phyloP scores from a whole-genome alignment of 441 rosid genomes.

The Arabidopsis hybrid region DNA sequence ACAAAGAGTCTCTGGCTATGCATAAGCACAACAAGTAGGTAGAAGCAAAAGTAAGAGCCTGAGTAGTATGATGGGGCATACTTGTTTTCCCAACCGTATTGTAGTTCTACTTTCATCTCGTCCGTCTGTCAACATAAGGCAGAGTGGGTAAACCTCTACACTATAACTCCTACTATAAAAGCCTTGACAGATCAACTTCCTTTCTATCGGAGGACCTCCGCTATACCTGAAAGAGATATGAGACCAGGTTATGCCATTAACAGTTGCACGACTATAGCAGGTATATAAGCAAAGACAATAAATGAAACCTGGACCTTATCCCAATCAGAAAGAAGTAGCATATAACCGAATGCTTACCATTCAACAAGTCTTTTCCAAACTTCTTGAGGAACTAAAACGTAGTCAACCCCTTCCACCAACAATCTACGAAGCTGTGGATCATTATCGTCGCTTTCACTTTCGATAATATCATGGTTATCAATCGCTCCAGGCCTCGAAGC shows the following conservation, averaged over 20 bases:
- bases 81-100: slow-evolving; percentile 80
- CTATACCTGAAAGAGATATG: slow-evolving; percentile 63
- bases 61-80: slow-evolving; percentile 36
- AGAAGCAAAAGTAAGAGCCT: not conserved
- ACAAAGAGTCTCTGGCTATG: slow-evolving; percentile 9
- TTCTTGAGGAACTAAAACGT: slow-evolving; percentile 75
- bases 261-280: not conserved
- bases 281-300: not conserved
- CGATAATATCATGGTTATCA: slow-evolving; percentile 76
- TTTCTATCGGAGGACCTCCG: slow-evolving; percentile 92
- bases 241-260: not conserved
- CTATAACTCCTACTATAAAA: slow-evolving; percentile 56
- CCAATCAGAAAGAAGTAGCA: not conserved
- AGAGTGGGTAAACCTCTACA: slow-evolving; percentile 92
- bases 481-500: slow-evolving; percentile 79
- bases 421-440: slow-evolving; percentile 59
- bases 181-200: slow-evolving; percentile 89
- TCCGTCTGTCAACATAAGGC: slow-evolving; percentile 76
- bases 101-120: slow-evolving; percentile 62
- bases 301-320: not conserved
- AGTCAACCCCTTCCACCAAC: slow-evolving; percentile 71
- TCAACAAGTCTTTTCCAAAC: slow-evolving; percentile 84
- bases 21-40: slow-evolving; percentile 12
- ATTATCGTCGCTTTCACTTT: slow-evolving; percentile 50
- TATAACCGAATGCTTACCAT: slow-evolving; percentile 55